Percentiles rank a stretch among this genome's conserved stretches.
Evolutionary conservation across 495 filamentous ascomycete genomes (phyloP).

Genomic region (Daldinia caldariorum): DNA sequence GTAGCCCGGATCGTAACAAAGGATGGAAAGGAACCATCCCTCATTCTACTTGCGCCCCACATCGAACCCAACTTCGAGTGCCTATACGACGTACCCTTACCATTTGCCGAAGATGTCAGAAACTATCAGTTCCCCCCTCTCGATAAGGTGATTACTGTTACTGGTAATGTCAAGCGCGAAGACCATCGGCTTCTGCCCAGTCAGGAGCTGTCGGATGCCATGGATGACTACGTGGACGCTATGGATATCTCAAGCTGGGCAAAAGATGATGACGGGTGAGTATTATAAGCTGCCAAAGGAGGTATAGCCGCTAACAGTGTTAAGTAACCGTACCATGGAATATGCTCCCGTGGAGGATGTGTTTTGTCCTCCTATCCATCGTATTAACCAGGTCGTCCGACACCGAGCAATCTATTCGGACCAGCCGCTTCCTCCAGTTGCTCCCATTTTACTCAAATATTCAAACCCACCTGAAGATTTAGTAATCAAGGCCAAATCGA

Average conservation of each 20-base stretch:
- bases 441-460: slow-evolving; percentile 76
- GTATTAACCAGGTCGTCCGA: slow-evolving; percentile 84
- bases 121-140: slow-evolving; percentile 90
- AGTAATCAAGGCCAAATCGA: slow-evolving; percentile 62
- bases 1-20: slow-evolving; percentile 87
- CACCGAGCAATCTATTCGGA: slow-evolving; percentile 80
- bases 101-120: slow-evolving; percentile 91
- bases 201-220: slow-evolving; percentile 75
- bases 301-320: slow-evolving; percentile 44
- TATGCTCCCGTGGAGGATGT: slow-evolving; percentile 83
- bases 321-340: slow-evolving; percentile 69
- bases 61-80: slow-evolving; percentile 88
- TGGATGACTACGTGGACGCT: slow-evolving; percentile 89
- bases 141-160: slow-evolving; percentile 85
- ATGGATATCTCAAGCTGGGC: slow-evolving; percentile 82
- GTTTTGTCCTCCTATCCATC: slow-evolving; percentile 92
- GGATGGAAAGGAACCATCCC: slow-evolving; percentile 75
- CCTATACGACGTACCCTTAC: slow-evolving; percentile 90
- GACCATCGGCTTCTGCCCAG: slow-evolving; percentile 89
- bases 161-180: slow-evolving; percentile 77
- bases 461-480: slow-evolving; percentile 77
- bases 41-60: slow-evolving; percentile 84
- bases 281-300: neutral
- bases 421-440: slow-evolving; percentile 70
- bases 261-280: slow-evolving; percentile 75